phyloP scores from a whole-genome alignment of 2,329 filamentous ascomycete species.

The Lachnellula subtilissima region DNA sequence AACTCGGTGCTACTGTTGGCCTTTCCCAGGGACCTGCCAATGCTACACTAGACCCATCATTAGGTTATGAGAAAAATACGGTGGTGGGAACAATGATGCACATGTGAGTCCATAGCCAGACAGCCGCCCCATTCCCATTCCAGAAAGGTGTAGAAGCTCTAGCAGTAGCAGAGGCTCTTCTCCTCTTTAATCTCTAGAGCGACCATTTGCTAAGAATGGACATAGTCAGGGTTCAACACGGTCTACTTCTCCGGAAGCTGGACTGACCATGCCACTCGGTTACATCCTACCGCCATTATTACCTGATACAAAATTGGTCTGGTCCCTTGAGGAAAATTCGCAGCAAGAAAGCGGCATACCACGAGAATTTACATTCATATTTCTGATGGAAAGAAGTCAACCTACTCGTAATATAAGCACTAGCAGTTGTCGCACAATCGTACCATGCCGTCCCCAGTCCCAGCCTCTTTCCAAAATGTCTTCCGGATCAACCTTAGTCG shows the following conservation, averaged over 20 bases:
- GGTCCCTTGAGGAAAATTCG: slow-evolving; percentile 46
- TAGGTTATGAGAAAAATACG: slow-evolving; percentile 17
- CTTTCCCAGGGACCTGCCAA: slow-evolving; percentile 38
- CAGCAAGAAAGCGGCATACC: slow-evolving; percentile 45
- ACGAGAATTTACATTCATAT: slow-evolving; percentile 47
- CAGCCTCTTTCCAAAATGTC: background rate
- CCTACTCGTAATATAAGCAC: background rate
- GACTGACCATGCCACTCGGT: background rate
- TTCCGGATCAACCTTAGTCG: background rate
- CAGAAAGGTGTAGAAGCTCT: background rate
- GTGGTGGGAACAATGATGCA: slow-evolving; percentile 24
- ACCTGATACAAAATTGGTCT: slow-evolving; percentile 36
- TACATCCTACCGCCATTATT: background rate
- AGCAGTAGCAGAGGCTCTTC: background rate
- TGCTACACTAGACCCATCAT: slow-evolving; percentile 8
- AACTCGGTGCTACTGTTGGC: slow-evolving; percentile 33
- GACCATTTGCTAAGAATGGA: background rate
- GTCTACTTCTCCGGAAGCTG: background rate
- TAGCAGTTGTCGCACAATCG: background rate
- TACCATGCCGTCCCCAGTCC: background rate
- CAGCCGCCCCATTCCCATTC: background rate
- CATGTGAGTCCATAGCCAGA: slow-evolving; percentile 13
- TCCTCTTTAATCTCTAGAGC: background rate
- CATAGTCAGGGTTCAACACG: slow-evolving; percentile 20
- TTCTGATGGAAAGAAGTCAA: slow-evolving; percentile 34